Conservation (phyloP, 2,329 filamentous ascomycete species). For the Lachnellula occidentalis region DNA sequence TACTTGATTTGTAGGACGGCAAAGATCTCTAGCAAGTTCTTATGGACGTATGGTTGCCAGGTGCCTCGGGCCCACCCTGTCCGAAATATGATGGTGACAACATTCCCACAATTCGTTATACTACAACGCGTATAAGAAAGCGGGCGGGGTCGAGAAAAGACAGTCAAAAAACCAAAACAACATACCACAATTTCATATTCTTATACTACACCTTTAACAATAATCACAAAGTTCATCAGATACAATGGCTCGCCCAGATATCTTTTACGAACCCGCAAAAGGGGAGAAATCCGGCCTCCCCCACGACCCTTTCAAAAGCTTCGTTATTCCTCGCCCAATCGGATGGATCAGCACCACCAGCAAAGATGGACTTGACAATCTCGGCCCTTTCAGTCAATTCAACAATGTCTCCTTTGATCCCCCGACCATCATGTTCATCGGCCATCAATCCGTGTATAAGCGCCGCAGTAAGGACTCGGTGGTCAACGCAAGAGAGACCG, state of each 20-base stretch:
- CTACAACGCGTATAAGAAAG: no score
- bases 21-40: no score
- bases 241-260: conserved; percentile 4
- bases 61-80: no score
- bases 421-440: conserved; percentile 12
- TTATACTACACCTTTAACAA: no score
- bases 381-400: conserved; percentile 13
- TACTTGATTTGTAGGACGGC: no score
- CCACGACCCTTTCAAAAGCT: conserved; percentile 12
- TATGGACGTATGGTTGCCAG: no score
- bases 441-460: conserved; percentile 12
- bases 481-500: conserved; percentile 12
- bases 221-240: background rate
- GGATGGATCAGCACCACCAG: conserved; percentile 7
- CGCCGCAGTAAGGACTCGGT: conserved; percentile 12
- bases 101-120: no score
- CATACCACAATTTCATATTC: no score
- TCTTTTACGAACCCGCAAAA: conserved; percentile 8
- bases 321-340: conserved; percentile 4
- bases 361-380: conserved; percentile 9
- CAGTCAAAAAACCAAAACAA: no score
- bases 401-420: conserved; percentile 15
- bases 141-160: no score
- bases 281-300: conserved; percentile 7
- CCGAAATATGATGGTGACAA: no score